phyloP scores from a whole-genome alignment of 176 grass and related monocot species.

The Rhynchospora tenuis region DNA sequence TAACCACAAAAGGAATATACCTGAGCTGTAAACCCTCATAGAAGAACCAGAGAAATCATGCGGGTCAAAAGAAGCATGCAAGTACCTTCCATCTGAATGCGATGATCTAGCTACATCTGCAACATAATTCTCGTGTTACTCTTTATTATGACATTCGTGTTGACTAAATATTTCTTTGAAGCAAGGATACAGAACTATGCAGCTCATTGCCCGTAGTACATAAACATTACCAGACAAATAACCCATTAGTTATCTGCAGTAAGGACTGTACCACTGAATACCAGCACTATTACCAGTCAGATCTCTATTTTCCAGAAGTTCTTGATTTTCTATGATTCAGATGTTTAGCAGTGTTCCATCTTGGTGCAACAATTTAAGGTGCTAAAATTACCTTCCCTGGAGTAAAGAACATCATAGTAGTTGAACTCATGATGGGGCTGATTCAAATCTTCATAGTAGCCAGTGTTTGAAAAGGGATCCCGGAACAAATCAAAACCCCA shows the following conservation, averaged over 20 bases:
- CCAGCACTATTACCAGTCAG: background rate
- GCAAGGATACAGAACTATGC: background rate
- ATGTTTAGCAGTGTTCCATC: background rate
- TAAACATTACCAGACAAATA: background rate
- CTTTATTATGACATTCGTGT: background rate
- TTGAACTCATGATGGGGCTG: constrained; percentile 36
- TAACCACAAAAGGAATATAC: constrained; percentile 28
- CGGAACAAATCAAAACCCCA: constrained; percentile 73
- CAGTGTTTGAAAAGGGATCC: constrained; percentile 44
- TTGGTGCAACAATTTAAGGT: background rate
- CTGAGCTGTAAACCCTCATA: constrained; percentile 66
- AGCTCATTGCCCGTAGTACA: background rate
- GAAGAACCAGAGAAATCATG: constrained; percentile 61
- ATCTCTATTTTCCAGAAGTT: background rate
- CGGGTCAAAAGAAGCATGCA: constrained; percentile 50
- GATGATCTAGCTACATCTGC: constrained; percentile 47
- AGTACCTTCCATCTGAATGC: constrained; percentile 53
- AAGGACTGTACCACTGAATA: background rate
- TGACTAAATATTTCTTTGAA: background rate
- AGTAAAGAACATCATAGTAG: constrained; percentile 52
- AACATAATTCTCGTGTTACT: constrained; percentile 39
- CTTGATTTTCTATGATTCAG: background rate
- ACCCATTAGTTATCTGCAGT: background rate
- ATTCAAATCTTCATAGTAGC: constrained; percentile 43
- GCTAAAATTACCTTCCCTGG: constrained; percentile 46